phyloP scores from a whole-genome alignment of 345 rosid genomes.

The Jatropha curcas region DNA sequence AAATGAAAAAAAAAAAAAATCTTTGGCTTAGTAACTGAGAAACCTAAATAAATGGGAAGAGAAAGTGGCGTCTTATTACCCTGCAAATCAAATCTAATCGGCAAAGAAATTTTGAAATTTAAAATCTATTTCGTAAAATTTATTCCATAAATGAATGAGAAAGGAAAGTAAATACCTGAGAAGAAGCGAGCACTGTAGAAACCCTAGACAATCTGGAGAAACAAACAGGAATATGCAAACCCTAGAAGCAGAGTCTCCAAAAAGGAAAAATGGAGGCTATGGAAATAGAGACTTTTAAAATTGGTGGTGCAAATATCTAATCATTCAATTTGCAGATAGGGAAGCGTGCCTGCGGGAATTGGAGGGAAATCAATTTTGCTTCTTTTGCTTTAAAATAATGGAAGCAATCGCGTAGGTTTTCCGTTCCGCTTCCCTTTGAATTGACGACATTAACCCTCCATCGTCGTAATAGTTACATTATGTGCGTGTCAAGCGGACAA shows the following conservation, averaged over 20 bases:
- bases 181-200: background rate
- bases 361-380: conserved; percentile 35
- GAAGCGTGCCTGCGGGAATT: conserved; percentile 18
- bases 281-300: background rate
- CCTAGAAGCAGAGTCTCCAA: conserved; percentile 19
- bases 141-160: too few relatives aligned
- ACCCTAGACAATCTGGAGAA: conserved; percentile 24
- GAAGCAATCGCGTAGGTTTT: conserved; percentile 11
- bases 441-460: background rate
- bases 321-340: background rate
- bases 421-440: background rate
- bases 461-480: background rate
- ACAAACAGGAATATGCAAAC: conserved; percentile 5
- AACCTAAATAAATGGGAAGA: too few relatives aligned
- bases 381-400: background rate
- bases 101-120: too few relatives aligned
- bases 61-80: too few relatives aligned
- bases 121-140: too few relatives aligned
- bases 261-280: background rate
- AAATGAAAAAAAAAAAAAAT: too few relatives aligned
- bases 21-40: too few relatives aligned
- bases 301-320: background rate
- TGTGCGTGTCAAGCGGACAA: too few relatives aligned
- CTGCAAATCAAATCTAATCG: too few relatives aligned
- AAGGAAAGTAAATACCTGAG: conserved; percentile 7